phyloP scores from a whole-genome alignment of 192 early-diverging fungal species.

The Coemansia umbellata region DNA sequence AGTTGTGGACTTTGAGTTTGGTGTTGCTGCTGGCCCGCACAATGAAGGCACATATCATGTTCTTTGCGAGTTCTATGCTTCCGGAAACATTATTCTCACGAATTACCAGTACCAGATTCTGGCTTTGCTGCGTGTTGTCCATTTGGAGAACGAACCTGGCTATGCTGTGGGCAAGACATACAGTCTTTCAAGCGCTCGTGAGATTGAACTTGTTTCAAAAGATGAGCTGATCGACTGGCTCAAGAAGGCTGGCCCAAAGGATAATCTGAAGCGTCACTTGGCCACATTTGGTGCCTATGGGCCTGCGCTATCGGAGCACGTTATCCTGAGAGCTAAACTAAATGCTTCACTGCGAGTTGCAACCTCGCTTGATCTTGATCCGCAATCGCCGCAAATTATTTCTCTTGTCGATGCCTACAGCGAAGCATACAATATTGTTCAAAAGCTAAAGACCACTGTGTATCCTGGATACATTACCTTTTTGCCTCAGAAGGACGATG shows the following conservation, averaged over 20 bases:
- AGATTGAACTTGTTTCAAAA: slow-evolving; percentile 56
- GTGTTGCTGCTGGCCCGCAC: slow-evolving; percentile 32
- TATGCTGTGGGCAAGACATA: slow-evolving; percentile 88
- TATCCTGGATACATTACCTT: slow-evolving; percentile 38
- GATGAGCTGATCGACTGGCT: slow-evolving; percentile 56
- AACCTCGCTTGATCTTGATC: slow-evolving; percentile 55
- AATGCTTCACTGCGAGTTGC: slow-evolving; percentile 59
- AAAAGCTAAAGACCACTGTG: slow-evolving; percentile 47
- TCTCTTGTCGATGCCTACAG: slow-evolving; percentile 61
- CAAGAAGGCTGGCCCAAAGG: slow-evolving; percentile 57
- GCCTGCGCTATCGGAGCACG: slow-evolving; percentile 83
- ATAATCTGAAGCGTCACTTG: slow-evolving; percentile 64
- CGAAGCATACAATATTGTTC: slow-evolving; percentile 70
- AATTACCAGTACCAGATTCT: slow-evolving; percentile 83
- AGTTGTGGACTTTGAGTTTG: slow-evolving; percentile 92
- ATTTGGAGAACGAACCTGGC: slow-evolving; percentile 65
- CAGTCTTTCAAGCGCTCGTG: slow-evolving; percentile 17
- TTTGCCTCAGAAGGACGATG: not conserved
- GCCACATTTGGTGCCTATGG: slow-evolving; percentile 67
- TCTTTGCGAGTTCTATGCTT: slow-evolving; percentile 75
- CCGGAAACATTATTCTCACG: slow-evolving; percentile 94
- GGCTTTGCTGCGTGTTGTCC: slow-evolving; percentile 81
- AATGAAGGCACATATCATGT: slow-evolving; percentile 62
- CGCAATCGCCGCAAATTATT: slow-evolving; percentile 56
- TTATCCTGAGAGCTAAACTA: slow-evolving; percentile 62